These are phyloP conservation scores for Entelexis paramagnoliae DNA, from an alignment of 1,139 yeast genomes.

Conservation along the genomic window DNA sequence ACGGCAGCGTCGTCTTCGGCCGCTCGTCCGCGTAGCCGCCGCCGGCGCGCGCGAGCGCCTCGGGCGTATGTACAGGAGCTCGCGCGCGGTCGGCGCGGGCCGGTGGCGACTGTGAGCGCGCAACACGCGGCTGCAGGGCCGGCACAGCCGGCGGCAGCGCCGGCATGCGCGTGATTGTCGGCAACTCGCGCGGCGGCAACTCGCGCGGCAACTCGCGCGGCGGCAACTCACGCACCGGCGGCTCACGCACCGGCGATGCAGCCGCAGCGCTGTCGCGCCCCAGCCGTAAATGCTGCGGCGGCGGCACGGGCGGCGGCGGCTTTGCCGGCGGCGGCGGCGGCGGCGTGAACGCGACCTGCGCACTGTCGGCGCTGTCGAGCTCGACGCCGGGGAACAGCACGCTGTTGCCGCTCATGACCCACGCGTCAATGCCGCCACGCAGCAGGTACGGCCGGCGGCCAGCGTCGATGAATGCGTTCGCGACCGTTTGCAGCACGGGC, in stretches of 20 bases:
- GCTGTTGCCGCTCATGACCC: conserved; percentile 29
- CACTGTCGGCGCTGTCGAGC: background rate
- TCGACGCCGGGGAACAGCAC: background rate
- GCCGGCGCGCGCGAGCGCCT: background rate
- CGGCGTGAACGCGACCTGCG: background rate
- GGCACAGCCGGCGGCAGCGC: background rate
- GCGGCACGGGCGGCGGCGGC: conserved; percentile 10
- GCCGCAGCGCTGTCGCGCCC: no score
- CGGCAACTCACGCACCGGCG: no score
- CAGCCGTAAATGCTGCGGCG: background rate
- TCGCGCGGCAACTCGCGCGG: background rate
- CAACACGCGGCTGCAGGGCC: background rate
- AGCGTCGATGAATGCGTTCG: conserved; percentile 32
- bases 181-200: background rate
- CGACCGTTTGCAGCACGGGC: conserved; percentile 30
- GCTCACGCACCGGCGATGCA: no score
- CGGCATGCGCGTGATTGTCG: background rate
- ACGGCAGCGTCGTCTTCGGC: conserved; percentile 8
- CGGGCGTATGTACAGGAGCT: background rate
- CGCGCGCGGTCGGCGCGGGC: background rate
- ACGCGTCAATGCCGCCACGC: conserved; percentile 43
- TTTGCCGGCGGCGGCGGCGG: conserved; percentile 4
- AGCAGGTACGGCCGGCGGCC: conserved; percentile 46
- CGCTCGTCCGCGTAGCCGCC: conserved; percentile 18
- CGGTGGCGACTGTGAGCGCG: no score